Evolutionary conservation across 768 basidiomycete genomes (phyloP).

Genomic region (Cytidiella melzeri): DNA sequence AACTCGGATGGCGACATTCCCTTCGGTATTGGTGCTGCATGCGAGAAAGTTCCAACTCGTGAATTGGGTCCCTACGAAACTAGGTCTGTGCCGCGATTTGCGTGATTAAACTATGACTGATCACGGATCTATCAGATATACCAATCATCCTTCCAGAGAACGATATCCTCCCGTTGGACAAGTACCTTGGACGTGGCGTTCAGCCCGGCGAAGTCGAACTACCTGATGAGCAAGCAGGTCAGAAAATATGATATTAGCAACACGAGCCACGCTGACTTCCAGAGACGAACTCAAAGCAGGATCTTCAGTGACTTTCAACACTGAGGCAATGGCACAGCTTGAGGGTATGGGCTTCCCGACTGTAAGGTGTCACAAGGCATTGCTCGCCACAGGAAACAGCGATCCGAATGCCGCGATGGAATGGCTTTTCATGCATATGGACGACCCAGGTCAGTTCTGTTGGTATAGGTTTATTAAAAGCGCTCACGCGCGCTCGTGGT

Average conservation of each 20-base stretch:
- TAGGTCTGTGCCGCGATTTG: slow-evolving; percentile 47
- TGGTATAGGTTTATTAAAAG: not conserved
- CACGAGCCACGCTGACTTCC: too few species aligned
- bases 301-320: slow-evolving; percentile 45
- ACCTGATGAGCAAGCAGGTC: slow-evolving; percentile 4
- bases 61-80: slow-evolving; percentile 94
- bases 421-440: slow-evolving; percentile 94
- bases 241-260: too few species aligned
- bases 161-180: slow-evolving; percentile 54
- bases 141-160: slow-evolving; percentile 66
- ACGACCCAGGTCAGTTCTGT: slow-evolving; percentile 66
- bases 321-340: slow-evolving; percentile 65
- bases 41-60: slow-evolving; percentile 92
- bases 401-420: slow-evolving; percentile 85
- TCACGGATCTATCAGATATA: slow-evolving; percentile 62
- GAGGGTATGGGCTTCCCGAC: slow-evolving; percentile 89
- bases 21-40: slow-evolving; percentile 82
- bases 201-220: slow-evolving; percentile 28
- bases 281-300: too few species aligned
- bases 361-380: slow-evolving; percentile 81
- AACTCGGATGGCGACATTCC: slow-evolving; percentile 78
- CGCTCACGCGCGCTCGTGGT: not conserved
- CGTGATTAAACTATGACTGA: not conserved
- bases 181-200: slow-evolving; percentile 64
- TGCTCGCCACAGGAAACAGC: slow-evolving; percentile 78